These are phyloP conservation scores for Ploettnerulaceae sp. DNA, from an alignment of 2,329 filamentous ascomycete genomes.

Conservation along the genomic window DNA sequence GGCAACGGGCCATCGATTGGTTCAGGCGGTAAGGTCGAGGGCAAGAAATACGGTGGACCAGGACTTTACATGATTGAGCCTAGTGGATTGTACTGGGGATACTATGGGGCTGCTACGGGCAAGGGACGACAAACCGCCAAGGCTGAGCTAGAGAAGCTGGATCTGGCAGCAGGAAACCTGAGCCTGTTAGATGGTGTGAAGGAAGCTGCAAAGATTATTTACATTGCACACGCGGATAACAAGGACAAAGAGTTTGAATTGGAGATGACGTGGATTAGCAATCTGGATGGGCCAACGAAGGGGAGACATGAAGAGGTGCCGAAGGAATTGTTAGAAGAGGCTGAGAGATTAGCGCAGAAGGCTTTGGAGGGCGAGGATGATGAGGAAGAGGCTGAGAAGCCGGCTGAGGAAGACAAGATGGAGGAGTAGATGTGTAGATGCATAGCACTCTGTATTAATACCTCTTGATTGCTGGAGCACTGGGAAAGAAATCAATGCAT, in stretches of 20 bases:
- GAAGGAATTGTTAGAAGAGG: constrained; percentile 83
- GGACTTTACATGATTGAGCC: constrained; percentile 99
- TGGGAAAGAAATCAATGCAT: constrained; percentile 6
- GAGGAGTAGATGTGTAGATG: constrained; percentile 60
- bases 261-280: constrained; percentile 98
- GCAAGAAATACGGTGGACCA: constrained; percentile 78
- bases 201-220: constrained; percentile 95
- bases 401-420: constrained; percentile 72
- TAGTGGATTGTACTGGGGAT: constrained; percentile 95
- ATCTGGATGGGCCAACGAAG: constrained; percentile 78
- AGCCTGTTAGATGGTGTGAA: constrained; percentile 85
- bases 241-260: constrained; percentile 99
- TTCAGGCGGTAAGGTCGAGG: constrained; percentile 74
- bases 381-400: constrained; percentile 63
- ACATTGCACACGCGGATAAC: constrained; percentile 95
- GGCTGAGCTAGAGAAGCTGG: constrained; percentile 96
- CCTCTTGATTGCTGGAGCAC: constrained; percentile 12
- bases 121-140: constrained; percentile 97
- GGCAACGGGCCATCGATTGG: constrained; percentile 74
- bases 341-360: constrained; percentile 87
- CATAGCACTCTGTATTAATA: constrained; percentile 32
- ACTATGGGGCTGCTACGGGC: constrained; percentile 95
- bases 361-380: constrained; percentile 81
- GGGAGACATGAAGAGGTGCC: constrained; percentile 92
- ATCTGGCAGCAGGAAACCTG: constrained; percentile 71